Base-by-base conservation (phyloP, 805 yeast species). In the Candida suzukii region DNA sequence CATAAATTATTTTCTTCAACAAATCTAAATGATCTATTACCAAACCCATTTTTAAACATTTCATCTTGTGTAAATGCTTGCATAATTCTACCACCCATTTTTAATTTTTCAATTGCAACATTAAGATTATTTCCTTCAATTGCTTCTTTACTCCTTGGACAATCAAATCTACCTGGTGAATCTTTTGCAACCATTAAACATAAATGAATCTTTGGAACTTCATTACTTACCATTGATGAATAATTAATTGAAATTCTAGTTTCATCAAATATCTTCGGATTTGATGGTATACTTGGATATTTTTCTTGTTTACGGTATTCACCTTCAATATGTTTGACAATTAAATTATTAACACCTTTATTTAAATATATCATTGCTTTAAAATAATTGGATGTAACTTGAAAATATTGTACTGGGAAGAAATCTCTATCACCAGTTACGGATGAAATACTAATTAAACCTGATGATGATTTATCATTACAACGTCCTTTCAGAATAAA, bases 1-100 rank as follows among this genome's bases (percentile, higher is more conserved):
- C 78, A 78, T 14, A 61, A 59, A 4, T 70, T 58, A 46, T 70
- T 74, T 48, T 78, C 85, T 51, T 90, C 95, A 2, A 70, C 79
- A 48, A 88, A 83, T 46, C 77, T 76, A 61, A 88, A 88, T 4
- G 84, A 70, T 45, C 97, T 67, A 48, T 80, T 75, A 11, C 96
- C 95, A 54, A 86, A 75, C 0, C 93, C 90, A 36, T 76, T 73
- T 31, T 81, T 66, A 40, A 78, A 60, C 95, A 91, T 87, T 56
- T 88, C 96, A 50, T 90, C 97, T 51, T 78, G 80, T 0, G 97
- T 90, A 59, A 74, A 88, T 1, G 96, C 95, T 52, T 87, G 91
- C 95, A 87, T 86, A 60, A 90, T 60, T 50, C 95, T 71, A 4
- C 84, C 95, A 3, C 86, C 96, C 45, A 88, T 76, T 51, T 93